Base-by-base conservation (phyloP, 257 asterid species). In the Solanum stenotomum region DNA sequence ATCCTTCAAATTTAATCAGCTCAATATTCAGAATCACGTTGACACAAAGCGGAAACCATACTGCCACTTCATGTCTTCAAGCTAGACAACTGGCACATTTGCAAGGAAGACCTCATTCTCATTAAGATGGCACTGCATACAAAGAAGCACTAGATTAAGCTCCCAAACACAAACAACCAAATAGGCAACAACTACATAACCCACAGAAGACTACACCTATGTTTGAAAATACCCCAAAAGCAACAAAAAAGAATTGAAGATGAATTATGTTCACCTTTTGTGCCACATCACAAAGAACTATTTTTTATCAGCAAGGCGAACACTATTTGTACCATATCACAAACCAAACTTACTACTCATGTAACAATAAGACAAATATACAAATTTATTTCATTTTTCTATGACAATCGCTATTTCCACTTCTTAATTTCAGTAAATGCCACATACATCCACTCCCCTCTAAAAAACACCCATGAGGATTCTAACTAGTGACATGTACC, bases 71-170 rank as follows among this genome's bases (percentile, higher is more conserved):
- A 29, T 13, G 31, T 12, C 67, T 61, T 85, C 77, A 23, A n/a
- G 85, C 14, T 35, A 27, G 67, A n/a, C 56, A 25, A 65, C 81
- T 85, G n/a, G 40, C 63, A 46, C 85, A 81, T 29, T 18, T 63
- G 65, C 87, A 5, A 20, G 23, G 78, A 20, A 42, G 88, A 34
- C 20, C 68, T 37, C 83, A 27, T 27, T 35, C 23, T 81, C 84
- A 9, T 52, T 86, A 86, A 18, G 88, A 86, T 71, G 88, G 88
- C 88, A 86, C 88, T 86, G 88, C 83, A 71, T 29, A 81, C 18
- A 44, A 46, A 46, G 85, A 49, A 46, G 14, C n/a, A 20, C 29
- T 18, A 81, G 40, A 27, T 8, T 81, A 31, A 46, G 85, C 68
- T 9, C 85, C 68, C 20, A 29, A 3, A 18, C 37, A 5, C 65